Evolutionary conservation across 2,329 filamentous ascomycete genomes (phyloP).

Genomic region (Cryphonectria naterciae): DNA sequence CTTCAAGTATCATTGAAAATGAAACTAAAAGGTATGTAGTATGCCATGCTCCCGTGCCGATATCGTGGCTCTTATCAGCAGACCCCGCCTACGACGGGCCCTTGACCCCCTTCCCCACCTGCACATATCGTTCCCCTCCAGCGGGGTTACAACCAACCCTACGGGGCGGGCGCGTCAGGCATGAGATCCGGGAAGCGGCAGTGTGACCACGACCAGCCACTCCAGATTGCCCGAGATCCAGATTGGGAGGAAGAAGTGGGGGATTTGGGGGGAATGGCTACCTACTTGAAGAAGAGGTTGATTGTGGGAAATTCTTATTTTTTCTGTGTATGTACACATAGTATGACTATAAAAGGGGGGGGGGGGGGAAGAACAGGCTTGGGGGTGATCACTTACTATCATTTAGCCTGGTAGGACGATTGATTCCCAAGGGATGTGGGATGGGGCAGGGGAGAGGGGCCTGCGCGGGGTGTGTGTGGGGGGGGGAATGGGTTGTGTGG

Average conservation of each 20-base stretch:
- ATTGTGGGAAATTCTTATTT: background rate
- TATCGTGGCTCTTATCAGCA: conserved; percentile 16
- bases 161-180: background rate
- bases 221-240: background rate
- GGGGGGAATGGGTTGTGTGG: no score
- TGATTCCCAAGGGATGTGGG: background rate
- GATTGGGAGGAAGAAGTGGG: background rate
- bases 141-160: conserved; percentile 6
- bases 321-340: background rate
- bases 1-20: background rate
- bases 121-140: background rate
- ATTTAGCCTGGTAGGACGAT: background rate
- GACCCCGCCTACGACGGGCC: background rate
- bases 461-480: no score
- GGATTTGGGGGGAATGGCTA: no score
- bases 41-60: conserved; percentile 15
- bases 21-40: background rate
- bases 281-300: background rate
- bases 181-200: conserved; percentile 6
- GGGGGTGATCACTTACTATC: background rate
- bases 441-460: background rate
- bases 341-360: background rate
- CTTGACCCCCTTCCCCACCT: background rate
- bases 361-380: background rate
- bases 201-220: conserved; percentile 6